These are phyloP conservation scores for Echria macrotheca DNA, from an alignment of 495 filamentous ascomycete species.

Conservation along the genomic window DNA sequence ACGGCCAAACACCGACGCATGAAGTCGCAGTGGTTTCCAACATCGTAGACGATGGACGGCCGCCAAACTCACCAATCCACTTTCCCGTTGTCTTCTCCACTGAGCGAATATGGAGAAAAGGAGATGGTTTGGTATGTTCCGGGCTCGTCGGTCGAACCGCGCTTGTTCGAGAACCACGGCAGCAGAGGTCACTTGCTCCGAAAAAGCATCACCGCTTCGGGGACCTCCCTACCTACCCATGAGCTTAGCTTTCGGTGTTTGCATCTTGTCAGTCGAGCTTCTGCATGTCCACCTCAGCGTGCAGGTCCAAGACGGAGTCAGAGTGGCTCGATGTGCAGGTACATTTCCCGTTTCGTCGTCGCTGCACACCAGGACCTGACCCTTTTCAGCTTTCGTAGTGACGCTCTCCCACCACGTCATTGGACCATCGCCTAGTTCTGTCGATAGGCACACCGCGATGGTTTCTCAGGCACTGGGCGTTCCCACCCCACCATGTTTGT, in stretches of 20 bases:
- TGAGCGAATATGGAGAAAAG: conserved; percentile 9
- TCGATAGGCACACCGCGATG: neutral
- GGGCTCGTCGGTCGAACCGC: neutral
- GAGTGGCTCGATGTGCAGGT: conserved; percentile 19
- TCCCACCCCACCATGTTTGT: neutral
- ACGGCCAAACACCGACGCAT: conserved; percentile 13
- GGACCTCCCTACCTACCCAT: neutral
- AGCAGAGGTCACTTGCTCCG: neutral
- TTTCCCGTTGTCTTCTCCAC: neutral
- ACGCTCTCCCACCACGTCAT: neutral
- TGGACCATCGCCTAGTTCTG: neutral
- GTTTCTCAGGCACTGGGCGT: neutral
- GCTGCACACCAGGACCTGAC: neutral
- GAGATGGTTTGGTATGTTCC: conserved; percentile 11
- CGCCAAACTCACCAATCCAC: conserved; percentile 17
- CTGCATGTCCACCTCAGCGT: conserved; percentile 15
- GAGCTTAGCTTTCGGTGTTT: neutral
- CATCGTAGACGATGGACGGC: neutral
- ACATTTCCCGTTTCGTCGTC: conserved; percentile 22
- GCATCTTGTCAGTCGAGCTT: no score
- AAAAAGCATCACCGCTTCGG: neutral
- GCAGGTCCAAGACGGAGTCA: conserved; percentile 1
- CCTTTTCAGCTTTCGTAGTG: conserved; percentile 1
- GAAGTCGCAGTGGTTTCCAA: conserved; percentile 2
- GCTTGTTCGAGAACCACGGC: neutral